Evolutionary conservation across 1,284 basidiomycete genomes (phyloP).

Genomic region (Mixia osmundae): DNA sequence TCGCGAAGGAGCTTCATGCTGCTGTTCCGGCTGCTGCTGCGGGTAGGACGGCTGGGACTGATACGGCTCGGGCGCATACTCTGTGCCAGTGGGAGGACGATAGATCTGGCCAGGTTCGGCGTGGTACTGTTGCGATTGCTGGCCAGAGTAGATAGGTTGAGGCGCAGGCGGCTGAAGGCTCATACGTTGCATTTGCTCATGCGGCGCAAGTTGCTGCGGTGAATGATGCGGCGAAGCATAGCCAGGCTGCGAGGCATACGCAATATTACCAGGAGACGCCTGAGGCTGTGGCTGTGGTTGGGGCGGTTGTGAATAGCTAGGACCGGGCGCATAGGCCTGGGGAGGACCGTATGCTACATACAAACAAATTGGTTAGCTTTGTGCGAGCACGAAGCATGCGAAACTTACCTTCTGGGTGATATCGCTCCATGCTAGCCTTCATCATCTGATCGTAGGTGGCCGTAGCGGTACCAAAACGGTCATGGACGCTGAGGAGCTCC

Average conservation of each 20-base stretch:
- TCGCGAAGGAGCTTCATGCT: conserved; percentile 1
- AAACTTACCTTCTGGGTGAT: conserved; percentile 6
- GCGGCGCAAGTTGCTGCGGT: background rate
- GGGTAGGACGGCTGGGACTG: background rate
- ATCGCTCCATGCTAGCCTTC: conserved; percentile 7
- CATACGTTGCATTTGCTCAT: too few relatives aligned
- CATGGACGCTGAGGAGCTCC: conserved; percentile 15
- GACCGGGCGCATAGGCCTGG: too few relatives aligned
- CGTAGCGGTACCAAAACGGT: conserved; percentile 17
- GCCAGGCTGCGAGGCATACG: background rate
- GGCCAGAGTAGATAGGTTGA: background rate
- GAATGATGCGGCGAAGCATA: background rate
- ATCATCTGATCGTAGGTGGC: conserved; percentile 17
- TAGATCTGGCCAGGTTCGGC: background rate
- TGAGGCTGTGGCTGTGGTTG: background rate
- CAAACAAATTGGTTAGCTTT: background rate
- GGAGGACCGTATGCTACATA: background rate
- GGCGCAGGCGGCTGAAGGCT: too few relatives aligned
- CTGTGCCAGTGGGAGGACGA: too few relatives aligned
- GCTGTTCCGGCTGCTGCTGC: background rate
- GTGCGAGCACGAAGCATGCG: background rate
- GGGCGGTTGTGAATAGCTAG: background rate
- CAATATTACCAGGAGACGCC: too few relatives aligned
- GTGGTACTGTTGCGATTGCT: background rate
- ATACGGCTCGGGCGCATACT: background rate